Conservation (phyloP, 345 rosid genomes). For the Microcos paniculata region DNA sequence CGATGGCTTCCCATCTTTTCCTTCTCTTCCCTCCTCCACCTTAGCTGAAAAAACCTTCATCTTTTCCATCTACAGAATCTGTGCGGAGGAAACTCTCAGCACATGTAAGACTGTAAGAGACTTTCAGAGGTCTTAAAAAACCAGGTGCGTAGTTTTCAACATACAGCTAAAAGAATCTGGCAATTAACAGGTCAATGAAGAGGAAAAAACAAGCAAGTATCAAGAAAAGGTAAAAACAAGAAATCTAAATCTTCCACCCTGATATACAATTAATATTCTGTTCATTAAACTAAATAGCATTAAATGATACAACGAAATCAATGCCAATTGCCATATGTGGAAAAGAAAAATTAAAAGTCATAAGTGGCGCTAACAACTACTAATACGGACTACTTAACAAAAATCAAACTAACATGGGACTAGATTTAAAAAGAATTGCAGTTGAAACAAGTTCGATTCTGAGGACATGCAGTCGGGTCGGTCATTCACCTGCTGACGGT, state of each 20-base stretch:
- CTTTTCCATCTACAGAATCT: constrained; percentile 15
- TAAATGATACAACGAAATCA: too few species aligned
- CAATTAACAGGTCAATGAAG: not conserved
- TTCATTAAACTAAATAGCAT: not conserved
- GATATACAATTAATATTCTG: too few species aligned
- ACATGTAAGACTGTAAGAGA: not conserved
- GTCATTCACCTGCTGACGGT: not conserved
- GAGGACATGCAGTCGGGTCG: too few species aligned
- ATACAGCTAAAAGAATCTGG: not conserved
- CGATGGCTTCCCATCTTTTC: constrained; percentile 68
- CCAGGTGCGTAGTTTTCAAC: not conserved
- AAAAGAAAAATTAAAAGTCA: not conserved
- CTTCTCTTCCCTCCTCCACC: constrained; percentile 81
- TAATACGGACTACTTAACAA: not conserved
- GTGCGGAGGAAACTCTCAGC: constrained; percentile 8
- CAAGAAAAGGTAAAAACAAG: too few species aligned
- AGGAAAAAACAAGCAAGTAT: too few species aligned
- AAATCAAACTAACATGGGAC: not conserved
- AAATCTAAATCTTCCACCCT: not conserved
- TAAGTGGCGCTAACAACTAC: not conserved
- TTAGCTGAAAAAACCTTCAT: constrained; percentile 71
- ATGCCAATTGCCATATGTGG: not conserved
- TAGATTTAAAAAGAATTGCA: not conserved
- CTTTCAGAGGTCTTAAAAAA: not conserved
- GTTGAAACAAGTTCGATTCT: not conserved